Evolutionary conservation across 352 stramenopile species (phyloP), one percentile per base, ranked within the genome.

Genomic region (Blastocystis sp.): DNA sequence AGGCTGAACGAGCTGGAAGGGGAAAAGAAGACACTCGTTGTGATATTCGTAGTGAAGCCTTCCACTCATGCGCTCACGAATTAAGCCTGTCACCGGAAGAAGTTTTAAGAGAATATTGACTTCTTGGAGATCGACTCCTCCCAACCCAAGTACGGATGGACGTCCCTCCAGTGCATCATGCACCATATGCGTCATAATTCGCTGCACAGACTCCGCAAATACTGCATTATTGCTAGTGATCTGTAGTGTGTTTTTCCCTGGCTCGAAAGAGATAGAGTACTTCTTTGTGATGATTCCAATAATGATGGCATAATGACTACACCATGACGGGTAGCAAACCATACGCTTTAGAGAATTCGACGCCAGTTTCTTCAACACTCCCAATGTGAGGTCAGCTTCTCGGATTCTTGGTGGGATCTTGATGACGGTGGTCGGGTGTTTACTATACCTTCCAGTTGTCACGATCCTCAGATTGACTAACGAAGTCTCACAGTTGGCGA

Each of bases 1-100:
- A 87, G 94, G 95, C 26, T 98, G 93, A 13, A 95, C 95, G 64
- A 99, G 92, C 90, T 99, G 97, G n/a, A 97, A 92, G 5, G 97
- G 97, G 69, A 99, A 93, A 43, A 98, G 93, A 24, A 96, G 95
- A 91, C 98, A 95, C 16, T 96, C 93, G 30, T 94, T 16, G 20
- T 87, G 43, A 50, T 98, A 99, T 37, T 98, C 92, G 91, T 99
- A 98, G 70, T 95, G 95, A 39, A 95, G 94, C 1, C 94, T 95
- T 37, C 96, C 96, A 66, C 97, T 98, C 2, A 92, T 88, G 0
- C 94, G 92, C 90, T 98, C 97, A n/a, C 94, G 95, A 62, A 97
- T 93, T 95, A 99, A 98, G 76, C 94, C 93, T 90, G 96, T 92
- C 11, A 96, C 91, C 20, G 94, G 94, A n/a, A 96, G 90, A 4